phyloP scores from a whole-genome alignment of 1,284 basidiomycete species.

The Vanrija humicola region DNA sequence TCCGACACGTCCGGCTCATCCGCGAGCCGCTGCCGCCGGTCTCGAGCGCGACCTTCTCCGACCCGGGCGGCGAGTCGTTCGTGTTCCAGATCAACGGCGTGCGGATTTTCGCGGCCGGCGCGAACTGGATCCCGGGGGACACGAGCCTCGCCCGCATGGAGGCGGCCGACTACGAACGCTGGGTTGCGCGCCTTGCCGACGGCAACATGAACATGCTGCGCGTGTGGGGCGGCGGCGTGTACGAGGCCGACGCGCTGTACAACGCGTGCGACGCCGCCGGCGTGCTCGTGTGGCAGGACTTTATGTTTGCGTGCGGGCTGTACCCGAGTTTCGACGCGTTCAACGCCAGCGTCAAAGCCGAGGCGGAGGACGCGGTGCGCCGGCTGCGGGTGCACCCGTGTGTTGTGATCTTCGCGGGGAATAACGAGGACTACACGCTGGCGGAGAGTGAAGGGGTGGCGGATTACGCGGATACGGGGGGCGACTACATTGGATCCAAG shows the following conservation, averaged over 20 bases:
- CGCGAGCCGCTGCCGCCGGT: slow-evolving; percentile 59
- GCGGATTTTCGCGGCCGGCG: slow-evolving; percentile 78
- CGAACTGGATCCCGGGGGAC: slow-evolving; percentile 89
- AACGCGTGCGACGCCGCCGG: slow-evolving; percentile 60
- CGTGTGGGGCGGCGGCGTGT: slow-evolving; percentile 55
- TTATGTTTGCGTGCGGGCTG: slow-evolving; percentile 56
- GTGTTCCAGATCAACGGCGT: slow-evolving; percentile 82
- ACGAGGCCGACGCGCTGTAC: slow-evolving; percentile 53
- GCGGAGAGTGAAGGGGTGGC: slow-evolving; percentile 71
- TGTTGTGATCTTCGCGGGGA: slow-evolving; percentile 80
- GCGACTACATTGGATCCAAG: slow-evolving; percentile 72
- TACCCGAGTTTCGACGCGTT: slow-evolving; percentile 53
- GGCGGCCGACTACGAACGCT: slow-evolving; percentile 49
- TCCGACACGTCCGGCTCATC: slow-evolving; percentile 67
- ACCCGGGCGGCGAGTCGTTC: slow-evolving; percentile 50
- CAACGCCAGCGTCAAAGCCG: slow-evolving; percentile 46
- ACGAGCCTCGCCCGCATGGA: slow-evolving; percentile 72
- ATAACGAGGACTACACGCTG: slow-evolving; percentile 68
- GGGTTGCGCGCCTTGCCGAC: slow-evolving; percentile 50
- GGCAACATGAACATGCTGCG: slow-evolving; percentile 55
- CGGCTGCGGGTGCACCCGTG: slow-evolving; percentile 51
- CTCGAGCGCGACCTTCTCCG: not conserved
- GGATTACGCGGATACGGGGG: slow-evolving; percentile 71
- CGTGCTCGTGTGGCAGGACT: slow-evolving; percentile 55
- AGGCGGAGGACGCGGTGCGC: slow-evolving; percentile 51